These are phyloP conservation scores for Pelargonium fulgidum DNA, from an alignment of 441 rosid genomes.

Conservation along the genomic window DNA sequence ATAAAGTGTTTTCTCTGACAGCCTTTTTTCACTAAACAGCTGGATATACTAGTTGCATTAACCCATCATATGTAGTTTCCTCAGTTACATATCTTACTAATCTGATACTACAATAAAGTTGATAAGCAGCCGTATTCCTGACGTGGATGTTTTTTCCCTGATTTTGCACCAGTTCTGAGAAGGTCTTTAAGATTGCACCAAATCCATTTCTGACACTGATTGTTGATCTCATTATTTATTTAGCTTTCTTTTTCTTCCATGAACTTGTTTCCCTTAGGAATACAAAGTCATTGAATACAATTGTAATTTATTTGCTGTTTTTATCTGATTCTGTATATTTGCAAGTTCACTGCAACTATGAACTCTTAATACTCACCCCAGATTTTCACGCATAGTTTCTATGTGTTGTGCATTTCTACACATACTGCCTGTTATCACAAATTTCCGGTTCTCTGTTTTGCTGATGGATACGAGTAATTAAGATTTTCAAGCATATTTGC, in stretches of 20 bases:
- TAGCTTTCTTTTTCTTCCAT: not conserved
- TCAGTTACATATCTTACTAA: not conserved
- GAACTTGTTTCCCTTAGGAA: not conserved
- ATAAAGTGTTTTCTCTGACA: not conserved
- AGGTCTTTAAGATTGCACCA: not conserved
- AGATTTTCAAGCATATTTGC: not conserved
- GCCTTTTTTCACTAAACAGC: not conserved
- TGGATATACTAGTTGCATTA: constrained; percentile 1
- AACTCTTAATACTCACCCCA: not conserved
- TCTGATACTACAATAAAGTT: not conserved
- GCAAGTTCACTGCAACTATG: not conserved
- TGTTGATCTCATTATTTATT: not conserved
- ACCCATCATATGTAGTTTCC: constrained; percentile 9
- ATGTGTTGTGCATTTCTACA: constrained; percentile 4
- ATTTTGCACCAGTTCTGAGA: not conserved
- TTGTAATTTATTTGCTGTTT: not conserved
- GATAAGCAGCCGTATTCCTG: not conserved
- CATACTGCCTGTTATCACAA: constrained; percentile 3
- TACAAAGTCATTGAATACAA: not conserved
- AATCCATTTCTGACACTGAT: not conserved
- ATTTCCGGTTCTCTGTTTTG: not conserved
- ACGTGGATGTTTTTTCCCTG: not conserved
- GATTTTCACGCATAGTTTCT: not conserved
- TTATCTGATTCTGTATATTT: not conserved
- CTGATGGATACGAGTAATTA: not conserved